Evolutionary conservation across 805 yeast genomes (phyloP), one percentile per base, ranked within the genome.

Genomic region (Komagataella pseudopastoris): DNA sequence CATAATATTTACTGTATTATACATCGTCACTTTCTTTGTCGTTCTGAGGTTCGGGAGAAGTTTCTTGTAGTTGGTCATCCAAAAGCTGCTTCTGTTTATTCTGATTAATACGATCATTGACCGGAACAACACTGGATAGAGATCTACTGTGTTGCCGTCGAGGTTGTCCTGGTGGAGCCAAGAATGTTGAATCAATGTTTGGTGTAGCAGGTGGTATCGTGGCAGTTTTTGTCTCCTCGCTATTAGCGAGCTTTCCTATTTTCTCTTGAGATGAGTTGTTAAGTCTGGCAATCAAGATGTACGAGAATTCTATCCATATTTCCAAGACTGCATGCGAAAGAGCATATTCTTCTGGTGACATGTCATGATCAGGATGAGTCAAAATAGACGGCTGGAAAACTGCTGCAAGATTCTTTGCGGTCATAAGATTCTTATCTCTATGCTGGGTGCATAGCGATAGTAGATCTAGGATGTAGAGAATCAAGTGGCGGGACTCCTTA

Each of bases 321-420:
- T 90, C 95, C 23, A 93, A 84, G 39, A 88, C 96, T 6, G 81
- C 74, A 57, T 90, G 88, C 4, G 96, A 86, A 43, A 88, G 68
- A 10, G 87, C 91, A 67, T 90, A 90, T 66, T 93, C 97, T 36
- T 81, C 88, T 1, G 97, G 97, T 46, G 84, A 79, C 82, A 91
- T 79, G 62, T 90, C 96, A 64, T 93, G 97, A 56, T 76, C 77
- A 4, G 96, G 96, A 64, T 91, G 98, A 7, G 95, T 85, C 51
- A 93, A 71, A 16, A 93, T 81, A n/a, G 96, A 86, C 3, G 99
- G 98, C 68, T 93, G 99, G 70, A 93, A 93, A 52, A 93, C 87
- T 1, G 98, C 96, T 1, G 98, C 96, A 56, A 93, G 71, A 63
- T 93, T 93, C 59, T 88, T 78, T 1, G 96, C 87, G 1, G 96